Evolutionary conservation across 2,329 filamentous ascomycete species (phyloP).

Genomic region (Harringtonia lauricola): DNA sequence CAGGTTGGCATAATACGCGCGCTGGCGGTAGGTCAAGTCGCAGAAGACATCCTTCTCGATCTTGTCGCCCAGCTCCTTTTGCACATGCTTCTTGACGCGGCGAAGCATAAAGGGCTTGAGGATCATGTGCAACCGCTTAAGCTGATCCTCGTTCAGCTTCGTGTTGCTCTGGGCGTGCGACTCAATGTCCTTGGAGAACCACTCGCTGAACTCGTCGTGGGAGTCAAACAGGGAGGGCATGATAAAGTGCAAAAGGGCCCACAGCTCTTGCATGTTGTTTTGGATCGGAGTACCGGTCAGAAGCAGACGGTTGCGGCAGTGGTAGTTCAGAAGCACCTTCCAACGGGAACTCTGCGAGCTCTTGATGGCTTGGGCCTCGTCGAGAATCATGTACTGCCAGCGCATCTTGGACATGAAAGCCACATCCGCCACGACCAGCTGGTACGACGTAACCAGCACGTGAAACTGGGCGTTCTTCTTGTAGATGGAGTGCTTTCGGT

Average conservation of each 20-base stretch:
- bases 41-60: slow-evolving; percentile 95
- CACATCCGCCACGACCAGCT: slow-evolving; percentile 90
- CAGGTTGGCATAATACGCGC: slow-evolving; percentile 83
- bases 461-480: slow-evolving; percentile 89
- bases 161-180: slow-evolving; percentile 98
- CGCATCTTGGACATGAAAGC: slow-evolving; percentile 98
- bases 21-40: slow-evolving; percentile 89
- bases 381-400: slow-evolving; percentile 99
- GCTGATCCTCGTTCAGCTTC: slow-evolving; percentile 97
- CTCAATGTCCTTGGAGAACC: slow-evolving; percentile 94
- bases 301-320: slow-evolving; percentile 86
- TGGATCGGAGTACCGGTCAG: slow-evolving; percentile 96
- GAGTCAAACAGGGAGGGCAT: slow-evolving; percentile 98
- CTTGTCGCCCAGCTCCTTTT: slow-evolving; percentile 98
- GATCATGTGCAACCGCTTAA: slow-evolving; percentile 96
- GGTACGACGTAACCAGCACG: slow-evolving; percentile 92
- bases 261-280: slow-evolving; percentile 99
- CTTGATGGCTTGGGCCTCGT: slow-evolving; percentile 98
- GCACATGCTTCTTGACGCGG: slow-evolving; percentile 98
- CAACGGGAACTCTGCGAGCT: slow-evolving; percentile 91
- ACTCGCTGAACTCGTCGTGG: slow-evolving; percentile 85
- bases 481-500: slow-evolving; percentile 94
- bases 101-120: slow-evolving; percentile 98
- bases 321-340: slow-evolving; percentile 90
- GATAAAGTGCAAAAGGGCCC: slow-evolving; percentile 96